Conservation (phyloP, 192 early-diverging fungal genomes). For the Entomortierella parvispora region DNA sequence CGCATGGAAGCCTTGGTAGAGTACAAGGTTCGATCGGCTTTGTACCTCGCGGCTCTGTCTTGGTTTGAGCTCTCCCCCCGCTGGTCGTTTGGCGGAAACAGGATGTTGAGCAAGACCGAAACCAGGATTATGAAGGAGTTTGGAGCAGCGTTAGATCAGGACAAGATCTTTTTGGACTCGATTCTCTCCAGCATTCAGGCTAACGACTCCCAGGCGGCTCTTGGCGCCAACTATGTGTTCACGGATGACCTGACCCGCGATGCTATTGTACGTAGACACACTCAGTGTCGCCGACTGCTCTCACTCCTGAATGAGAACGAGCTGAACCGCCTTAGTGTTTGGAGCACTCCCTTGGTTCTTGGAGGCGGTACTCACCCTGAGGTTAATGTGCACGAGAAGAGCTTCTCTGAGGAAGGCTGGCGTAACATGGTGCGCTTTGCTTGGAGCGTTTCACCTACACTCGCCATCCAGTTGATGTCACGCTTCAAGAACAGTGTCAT, state of each 20-base stretch:
- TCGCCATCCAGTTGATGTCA: slow-evolving; percentile 81
- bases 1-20: slow-evolving; percentile 71
- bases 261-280: slow-evolving; percentile 61
- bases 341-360: slow-evolving; percentile 75
- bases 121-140: slow-evolving; percentile 75
- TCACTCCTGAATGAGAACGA: slow-evolving; percentile 92
- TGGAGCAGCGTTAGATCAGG: slow-evolving; percentile 66
- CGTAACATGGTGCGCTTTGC: slow-evolving; percentile 76
- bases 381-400: slow-evolving; percentile 42
- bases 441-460: slow-evolving; percentile 84
- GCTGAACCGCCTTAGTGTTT: slow-evolving; percentile 81
- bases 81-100: slow-evolving; percentile 84
- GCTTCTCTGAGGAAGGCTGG: slow-evolving; percentile 75
- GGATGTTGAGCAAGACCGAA: slow-evolving; percentile 67
- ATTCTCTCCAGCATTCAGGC: slow-evolving; percentile 57
- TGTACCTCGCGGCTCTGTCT: slow-evolving; percentile 80
- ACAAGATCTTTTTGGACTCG: slow-evolving; percentile 66
- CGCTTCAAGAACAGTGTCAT: slow-evolving; percentile 82
- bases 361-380: slow-evolving; percentile 21
- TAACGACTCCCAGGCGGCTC: slow-evolving; percentile 12
- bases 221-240: slow-evolving; percentile 34
- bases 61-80: slow-evolving; percentile 86
- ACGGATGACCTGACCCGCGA: slow-evolving; percentile 60
- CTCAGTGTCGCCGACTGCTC: slow-evolving; percentile 69
- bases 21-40: slow-evolving; percentile 68